Conservation (phyloP, 345 rosid genomes). For the Euphorbia tirucalli region DNA sequence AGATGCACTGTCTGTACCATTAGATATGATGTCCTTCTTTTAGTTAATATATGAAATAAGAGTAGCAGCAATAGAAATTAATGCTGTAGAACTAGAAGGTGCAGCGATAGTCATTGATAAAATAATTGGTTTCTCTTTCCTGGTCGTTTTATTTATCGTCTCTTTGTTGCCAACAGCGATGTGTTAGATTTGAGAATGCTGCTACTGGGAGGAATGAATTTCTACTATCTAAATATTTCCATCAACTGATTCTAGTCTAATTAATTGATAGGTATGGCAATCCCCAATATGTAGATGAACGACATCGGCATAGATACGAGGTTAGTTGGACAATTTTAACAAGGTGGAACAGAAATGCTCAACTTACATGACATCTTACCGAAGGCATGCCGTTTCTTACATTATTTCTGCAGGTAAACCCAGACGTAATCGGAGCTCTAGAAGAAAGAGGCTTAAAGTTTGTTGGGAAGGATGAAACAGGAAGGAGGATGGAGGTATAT, state of each 20-base stretch:
- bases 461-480: conserved; percentile 41
- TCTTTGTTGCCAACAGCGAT: background rate
- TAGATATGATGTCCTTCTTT: background rate
- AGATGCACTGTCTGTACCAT: background rate
- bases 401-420: conserved; percentile 27
- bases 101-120: background rate
- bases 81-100: background rate
- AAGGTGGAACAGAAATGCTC: background rate
- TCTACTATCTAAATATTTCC: background rate
- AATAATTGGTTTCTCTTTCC: background rate
- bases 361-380: background rate
- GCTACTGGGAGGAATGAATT: conserved; percentile 1
- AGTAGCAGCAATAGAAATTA: background rate
- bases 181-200: conserved; percentile 6
- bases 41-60: background rate
- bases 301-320: conserved; percentile 39
- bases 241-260: background rate
- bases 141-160: background rate
- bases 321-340: conserved; percentile 19
- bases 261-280: conserved; percentile 27
- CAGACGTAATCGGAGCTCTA: conserved; percentile 23
- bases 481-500: conserved; percentile 36
- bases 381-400: background rate
- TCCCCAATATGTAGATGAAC: conserved; percentile 25
- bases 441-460: conserved; percentile 33